Conservation (phyloP, 2,329 filamentous ascomycete genomes). For the Ramularia endophylla region DNA sequence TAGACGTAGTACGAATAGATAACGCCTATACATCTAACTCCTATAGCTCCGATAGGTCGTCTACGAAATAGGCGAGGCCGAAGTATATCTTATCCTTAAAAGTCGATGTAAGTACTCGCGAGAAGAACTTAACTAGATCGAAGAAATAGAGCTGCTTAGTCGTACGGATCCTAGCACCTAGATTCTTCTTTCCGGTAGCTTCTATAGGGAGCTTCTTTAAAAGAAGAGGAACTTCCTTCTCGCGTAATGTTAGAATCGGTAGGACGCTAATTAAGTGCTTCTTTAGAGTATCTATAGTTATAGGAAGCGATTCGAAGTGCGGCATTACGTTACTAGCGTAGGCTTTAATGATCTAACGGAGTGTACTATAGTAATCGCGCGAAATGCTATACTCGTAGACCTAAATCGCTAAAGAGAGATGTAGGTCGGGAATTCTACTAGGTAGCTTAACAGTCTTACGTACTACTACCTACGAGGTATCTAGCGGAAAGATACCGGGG, state of each 20-base stretch:
- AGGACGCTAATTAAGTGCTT: background rate
- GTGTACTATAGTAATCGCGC: background rate
- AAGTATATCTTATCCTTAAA: background rate
- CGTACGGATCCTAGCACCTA: too few relatives aligned
- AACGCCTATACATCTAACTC: background rate
- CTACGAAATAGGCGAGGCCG: background rate
- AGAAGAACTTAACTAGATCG: background rate
- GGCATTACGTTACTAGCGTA: background rate
- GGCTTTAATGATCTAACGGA: background rate
- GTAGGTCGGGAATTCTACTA: too few relatives aligned
- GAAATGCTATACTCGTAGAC: background rate
- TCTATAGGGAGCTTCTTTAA: background rate
- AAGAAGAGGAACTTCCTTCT: background rate
- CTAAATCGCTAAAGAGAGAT: too few relatives aligned
- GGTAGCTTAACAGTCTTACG: too few relatives aligned
- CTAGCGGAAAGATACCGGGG: too few relatives aligned
- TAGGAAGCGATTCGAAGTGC: background rate
- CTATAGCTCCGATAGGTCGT: background rate
- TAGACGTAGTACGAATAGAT: background rate
- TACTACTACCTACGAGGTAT: too few relatives aligned
- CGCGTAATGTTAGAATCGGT: background rate
- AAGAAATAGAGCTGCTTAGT: background rate
- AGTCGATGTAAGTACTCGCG: background rate
- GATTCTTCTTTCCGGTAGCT: background rate
- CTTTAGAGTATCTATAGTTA: background rate